These are phyloP conservation scores for Suaeda aralocaspica DNA, from an alignment of 148 eudicot genomes.

Conservation along the genomic window DNA sequence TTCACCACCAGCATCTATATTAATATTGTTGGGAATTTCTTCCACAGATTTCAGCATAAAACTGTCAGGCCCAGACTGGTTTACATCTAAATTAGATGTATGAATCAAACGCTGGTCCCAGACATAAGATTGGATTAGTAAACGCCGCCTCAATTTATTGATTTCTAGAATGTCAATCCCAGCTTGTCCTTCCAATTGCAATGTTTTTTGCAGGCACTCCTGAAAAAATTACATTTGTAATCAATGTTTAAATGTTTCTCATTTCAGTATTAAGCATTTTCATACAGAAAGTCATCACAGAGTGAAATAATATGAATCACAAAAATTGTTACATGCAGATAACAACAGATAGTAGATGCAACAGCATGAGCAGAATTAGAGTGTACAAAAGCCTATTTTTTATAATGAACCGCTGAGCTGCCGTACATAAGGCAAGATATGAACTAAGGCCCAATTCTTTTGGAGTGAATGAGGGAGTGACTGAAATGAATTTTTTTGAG, in stretches of 20 bases:
- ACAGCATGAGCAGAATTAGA: neutral
- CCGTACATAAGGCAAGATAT: neutral
- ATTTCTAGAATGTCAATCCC: slow-evolving; percentile 77
- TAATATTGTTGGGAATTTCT: slow-evolving; percentile 27
- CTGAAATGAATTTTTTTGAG: no score
- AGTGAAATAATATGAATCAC: neutral
- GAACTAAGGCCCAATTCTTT: no score
- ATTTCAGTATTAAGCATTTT: neutral
- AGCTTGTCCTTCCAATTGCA: slow-evolving; percentile 40
- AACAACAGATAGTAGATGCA: neutral
- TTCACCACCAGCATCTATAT: slow-evolving; percentile 16
- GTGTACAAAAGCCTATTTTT: neutral
- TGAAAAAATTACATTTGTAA: slow-evolving; percentile 26
- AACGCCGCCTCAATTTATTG: slow-evolving; percentile 63
- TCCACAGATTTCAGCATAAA: slow-evolving; percentile 26
- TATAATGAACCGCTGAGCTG: neutral
- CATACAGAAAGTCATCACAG: neutral
- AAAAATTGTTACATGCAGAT: neutral
- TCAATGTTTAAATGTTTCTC: neutral
- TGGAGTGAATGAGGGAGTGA: no score
- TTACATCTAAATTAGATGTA: slow-evolving; percentile 48
- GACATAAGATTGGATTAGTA: slow-evolving; percentile 71
- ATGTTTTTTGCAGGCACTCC: slow-evolving; percentile 56
- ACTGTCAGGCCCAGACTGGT: slow-evolving; percentile 22
- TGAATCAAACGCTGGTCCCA: slow-evolving; percentile 83